These are phyloP conservation scores for Chrysophaeum taylorii DNA, from an alignment of 352 stramenopile species.

Conservation along the genomic window DNA sequence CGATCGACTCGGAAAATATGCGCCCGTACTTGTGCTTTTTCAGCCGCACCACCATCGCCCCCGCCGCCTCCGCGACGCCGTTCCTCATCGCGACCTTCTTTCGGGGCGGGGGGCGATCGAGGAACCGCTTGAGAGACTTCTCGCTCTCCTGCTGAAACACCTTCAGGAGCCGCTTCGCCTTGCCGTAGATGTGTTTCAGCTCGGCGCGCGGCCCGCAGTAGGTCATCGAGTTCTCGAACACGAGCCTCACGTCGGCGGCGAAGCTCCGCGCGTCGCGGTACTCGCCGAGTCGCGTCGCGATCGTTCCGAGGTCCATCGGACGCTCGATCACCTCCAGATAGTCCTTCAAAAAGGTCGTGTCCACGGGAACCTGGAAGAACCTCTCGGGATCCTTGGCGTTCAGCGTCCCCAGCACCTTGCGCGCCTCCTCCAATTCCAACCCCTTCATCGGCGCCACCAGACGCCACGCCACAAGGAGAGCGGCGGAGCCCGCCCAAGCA, in stretches of 20 bases:
- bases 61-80: neutral
- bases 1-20: neutral
- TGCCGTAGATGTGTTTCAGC: neutral
- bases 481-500: too few relatives aligned
- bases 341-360: neutral
- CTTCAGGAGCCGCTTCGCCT: neutral
- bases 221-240: neutral
- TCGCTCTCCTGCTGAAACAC: neutral
- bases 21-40: neutral
- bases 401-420: too few relatives aligned
- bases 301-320: conserved; percentile 4
- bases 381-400: too few relatives aligned
- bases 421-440: too few relatives aligned
- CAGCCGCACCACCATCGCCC: neutral
- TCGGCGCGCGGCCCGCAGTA: conserved; percentile 2
- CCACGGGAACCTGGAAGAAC: neutral
- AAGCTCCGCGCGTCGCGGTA: neutral
- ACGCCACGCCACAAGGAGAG: too few relatives aligned
- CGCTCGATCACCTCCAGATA: neutral
- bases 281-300: neutral
- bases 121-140: neutral
- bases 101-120: neutral
- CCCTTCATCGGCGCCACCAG: too few relatives aligned
- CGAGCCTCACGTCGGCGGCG: neutral
- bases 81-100: neutral